Percentiles rank a stretch among this genome's conserved stretches.
These are phyloP conservation scores for Vitellaria paradoxa DNA, from an alignment of 179 eudicot genomes.

Conservation along the genomic window DNA sequence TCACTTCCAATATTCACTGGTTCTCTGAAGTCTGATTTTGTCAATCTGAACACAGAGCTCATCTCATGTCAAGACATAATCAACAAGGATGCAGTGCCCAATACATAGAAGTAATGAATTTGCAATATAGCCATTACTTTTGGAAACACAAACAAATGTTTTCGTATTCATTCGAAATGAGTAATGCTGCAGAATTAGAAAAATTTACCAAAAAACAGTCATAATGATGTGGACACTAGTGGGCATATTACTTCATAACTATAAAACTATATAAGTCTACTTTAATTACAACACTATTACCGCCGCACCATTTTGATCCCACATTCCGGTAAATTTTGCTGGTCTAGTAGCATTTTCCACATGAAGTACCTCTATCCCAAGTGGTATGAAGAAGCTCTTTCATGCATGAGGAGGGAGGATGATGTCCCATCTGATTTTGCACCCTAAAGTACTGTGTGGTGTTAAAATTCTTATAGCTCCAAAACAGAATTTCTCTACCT, in stretches of 20 bases:
- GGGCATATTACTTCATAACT: no score
- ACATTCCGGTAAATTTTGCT: background rate
- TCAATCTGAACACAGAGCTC: conserved; percentile 42
- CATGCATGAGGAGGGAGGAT: background rate
- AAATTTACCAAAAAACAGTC: no score
- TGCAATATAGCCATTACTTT: background rate
- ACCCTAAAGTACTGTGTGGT: background rate
- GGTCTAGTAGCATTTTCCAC: no score
- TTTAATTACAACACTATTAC: no score
- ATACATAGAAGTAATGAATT: background rate
- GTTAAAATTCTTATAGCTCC: background rate
- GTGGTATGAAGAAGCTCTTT: background rate
- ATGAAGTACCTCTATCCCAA: background rate
- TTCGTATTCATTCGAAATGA: no score
- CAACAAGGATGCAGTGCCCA: background rate
- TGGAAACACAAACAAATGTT: no score
- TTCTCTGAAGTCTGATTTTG: conserved; percentile 88
- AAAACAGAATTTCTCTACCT: background rate
- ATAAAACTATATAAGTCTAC: no score
- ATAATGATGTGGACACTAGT: no score
- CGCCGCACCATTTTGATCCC: background rate
- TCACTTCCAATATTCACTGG: conserved; percentile 97
- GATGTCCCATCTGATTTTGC: background rate
- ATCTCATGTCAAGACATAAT: background rate
- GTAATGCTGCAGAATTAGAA: no score